A percentile compares a stretch with the other conserved stretches of the same genome.
Evolutionary conservation across 176 grass and related monocot genomes (phyloP).

Genomic region (Musa schizocarpa): DNA sequence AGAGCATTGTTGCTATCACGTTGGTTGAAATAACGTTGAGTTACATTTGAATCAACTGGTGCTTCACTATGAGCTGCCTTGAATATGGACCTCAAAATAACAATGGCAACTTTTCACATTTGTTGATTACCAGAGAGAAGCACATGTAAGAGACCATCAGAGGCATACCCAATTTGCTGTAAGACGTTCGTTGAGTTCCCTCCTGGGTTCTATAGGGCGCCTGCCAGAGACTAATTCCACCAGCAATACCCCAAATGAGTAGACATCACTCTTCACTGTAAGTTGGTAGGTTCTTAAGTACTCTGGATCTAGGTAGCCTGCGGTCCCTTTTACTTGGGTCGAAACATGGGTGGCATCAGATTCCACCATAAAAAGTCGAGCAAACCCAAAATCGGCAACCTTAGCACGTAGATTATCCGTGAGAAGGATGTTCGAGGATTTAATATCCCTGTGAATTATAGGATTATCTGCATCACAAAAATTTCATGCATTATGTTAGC

Average conservation of each 20-base stretch:
- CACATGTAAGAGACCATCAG: neutral
- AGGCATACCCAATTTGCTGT: constrained; percentile 49
- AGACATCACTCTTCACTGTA: constrained; percentile 27
- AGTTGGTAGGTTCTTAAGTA: constrained; percentile 24
- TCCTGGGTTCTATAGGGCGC: constrained; percentile 8
- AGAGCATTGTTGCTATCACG: too few relatives aligned
- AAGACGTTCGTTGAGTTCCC: constrained; percentile 18
- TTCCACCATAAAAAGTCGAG: constrained; percentile 12
- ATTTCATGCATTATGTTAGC: constrained; percentile 6
- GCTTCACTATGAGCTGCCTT: too few relatives aligned
- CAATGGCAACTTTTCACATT: constrained; percentile 1
- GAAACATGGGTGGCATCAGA: constrained; percentile 18
- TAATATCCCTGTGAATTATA: constrained; percentile 87
- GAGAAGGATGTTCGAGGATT: constrained; percentile 89
- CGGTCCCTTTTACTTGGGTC: constrained; percentile 30
- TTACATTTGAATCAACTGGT: too few relatives aligned
- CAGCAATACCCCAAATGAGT: constrained; percentile 29
- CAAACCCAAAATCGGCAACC: constrained; percentile 31
- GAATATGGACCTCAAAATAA: neutral
- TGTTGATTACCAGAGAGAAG: neutral
- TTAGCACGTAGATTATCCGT: constrained; percentile 34
- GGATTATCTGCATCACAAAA: constrained; percentile 49
- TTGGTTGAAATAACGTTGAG: too few relatives aligned
- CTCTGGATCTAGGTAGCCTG: constrained; percentile 28
- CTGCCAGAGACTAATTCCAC: constrained; percentile 25